These are phyloP conservation scores for Rhododendron williamsianum DNA, from an alignment of 148 eudicot species.

Conservation along the genomic window DNA sequence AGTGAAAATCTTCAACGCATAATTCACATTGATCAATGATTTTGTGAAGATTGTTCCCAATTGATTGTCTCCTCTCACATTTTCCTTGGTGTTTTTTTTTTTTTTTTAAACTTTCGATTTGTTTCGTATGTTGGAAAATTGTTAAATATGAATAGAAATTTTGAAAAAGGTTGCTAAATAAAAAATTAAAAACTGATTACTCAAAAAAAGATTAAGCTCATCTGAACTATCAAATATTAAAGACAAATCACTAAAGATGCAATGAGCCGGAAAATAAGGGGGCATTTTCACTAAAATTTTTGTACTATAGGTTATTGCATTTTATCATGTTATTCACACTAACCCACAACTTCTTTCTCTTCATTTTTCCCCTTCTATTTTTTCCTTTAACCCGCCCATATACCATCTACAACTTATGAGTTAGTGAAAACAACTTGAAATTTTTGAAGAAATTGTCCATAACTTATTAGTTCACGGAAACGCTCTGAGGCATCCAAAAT, in stretches of 20 bases:
- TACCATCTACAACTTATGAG: no score
- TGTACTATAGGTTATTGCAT: no score
- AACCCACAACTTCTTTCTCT: no score
- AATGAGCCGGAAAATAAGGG: no score
- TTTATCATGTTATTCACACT: no score
- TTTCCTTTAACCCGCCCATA: no score
- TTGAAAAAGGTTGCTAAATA: not conserved
- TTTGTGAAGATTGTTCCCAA: not conserved
- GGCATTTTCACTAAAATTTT: no score
- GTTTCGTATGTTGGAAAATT: not conserved
- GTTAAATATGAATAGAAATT: not conserved
- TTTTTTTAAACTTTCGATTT: not conserved
- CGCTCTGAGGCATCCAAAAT: no score
- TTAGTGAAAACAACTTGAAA: no score
- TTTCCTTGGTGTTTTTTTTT: not conserved
- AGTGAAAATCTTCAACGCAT: not conserved
- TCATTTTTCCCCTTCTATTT: no score
- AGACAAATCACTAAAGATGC: not conserved
- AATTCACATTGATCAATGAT: not conserved
- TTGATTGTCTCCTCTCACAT: not conserved
- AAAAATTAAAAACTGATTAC: not conserved
- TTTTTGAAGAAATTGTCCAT: no score
- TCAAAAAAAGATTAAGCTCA: not conserved
- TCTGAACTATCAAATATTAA: not conserved
- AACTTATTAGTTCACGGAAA: no score